Conservation (phyloP, 2,329 filamentous ascomycete genomes). For the Talaromyces sp. region DNA sequence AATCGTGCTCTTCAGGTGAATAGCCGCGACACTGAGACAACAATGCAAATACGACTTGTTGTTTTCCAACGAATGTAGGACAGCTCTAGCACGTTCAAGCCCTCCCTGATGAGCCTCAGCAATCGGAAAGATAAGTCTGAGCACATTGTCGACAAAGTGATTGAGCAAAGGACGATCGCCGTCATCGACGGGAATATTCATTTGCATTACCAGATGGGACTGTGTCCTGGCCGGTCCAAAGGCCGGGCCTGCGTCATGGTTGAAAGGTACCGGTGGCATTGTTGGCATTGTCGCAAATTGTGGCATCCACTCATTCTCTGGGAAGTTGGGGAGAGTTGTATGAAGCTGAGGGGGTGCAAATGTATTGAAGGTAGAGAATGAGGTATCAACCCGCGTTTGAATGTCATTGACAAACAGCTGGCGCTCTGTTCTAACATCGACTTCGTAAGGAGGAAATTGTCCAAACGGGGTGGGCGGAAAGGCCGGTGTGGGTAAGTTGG, state of each 20-base stretch:
- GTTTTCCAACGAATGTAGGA: slow-evolving; percentile 80
- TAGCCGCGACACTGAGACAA: slow-evolving; percentile 87
- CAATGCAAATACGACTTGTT: slow-evolving; percentile 96
- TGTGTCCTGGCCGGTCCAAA: slow-evolving; percentile 19
- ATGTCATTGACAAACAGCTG: slow-evolving; percentile 93
- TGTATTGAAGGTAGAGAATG: slow-evolving; percentile 89
- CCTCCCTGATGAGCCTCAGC: slow-evolving; percentile 86
- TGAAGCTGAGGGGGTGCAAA: slow-evolving; percentile 74
- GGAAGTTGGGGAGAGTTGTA: slow-evolving; percentile 62
- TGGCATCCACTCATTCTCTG: slow-evolving; percentile 63
- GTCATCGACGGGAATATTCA: slow-evolving; percentile 80
- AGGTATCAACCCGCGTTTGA: slow-evolving; percentile 78
- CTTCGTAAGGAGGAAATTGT: slow-evolving; percentile 73
- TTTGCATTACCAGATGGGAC: slow-evolving; percentile 59
- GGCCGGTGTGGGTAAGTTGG: slow-evolving; percentile 47
- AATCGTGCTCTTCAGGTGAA: slow-evolving; percentile 75
- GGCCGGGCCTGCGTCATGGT: not conserved
- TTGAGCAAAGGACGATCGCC: slow-evolving; percentile 81
- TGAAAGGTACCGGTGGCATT: slow-evolving; percentile 33
- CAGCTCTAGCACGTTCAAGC: slow-evolving; percentile 73
- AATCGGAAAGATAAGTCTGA: slow-evolving; percentile 87
- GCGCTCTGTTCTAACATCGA: slow-evolving; percentile 92
- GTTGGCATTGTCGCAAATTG: slow-evolving; percentile 63
- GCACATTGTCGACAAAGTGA: slow-evolving; percentile 84
- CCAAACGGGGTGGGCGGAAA: slow-evolving; percentile 59